Percentiles rank a stretch among this genome's conserved stretches.
Conservation (phyloP, 345 rosid genomes). For the Boechera stricta region DNA sequence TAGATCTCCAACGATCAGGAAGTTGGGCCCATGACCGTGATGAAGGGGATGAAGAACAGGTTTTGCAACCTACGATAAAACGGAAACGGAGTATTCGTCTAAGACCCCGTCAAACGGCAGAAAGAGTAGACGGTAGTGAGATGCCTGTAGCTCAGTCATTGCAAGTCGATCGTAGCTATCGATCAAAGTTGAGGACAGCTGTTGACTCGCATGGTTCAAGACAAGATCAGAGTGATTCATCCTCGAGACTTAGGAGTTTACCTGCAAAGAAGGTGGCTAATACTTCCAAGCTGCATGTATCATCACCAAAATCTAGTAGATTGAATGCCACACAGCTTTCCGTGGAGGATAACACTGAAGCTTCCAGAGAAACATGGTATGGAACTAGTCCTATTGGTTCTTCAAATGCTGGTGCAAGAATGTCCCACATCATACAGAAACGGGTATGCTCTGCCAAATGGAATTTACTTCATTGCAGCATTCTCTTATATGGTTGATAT, state of each 20-base stretch:
- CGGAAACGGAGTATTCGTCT: constrained; percentile 94
- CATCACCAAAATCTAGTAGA: constrained; percentile 77
- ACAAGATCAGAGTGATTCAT: constrained; percentile 74
- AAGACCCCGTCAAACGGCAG: constrained; percentile 83
- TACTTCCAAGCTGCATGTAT: constrained; percentile 66
- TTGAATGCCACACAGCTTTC: constrained; percentile 56
- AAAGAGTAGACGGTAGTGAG: constrained; percentile 66
- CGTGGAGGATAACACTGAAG: constrained; percentile 64
- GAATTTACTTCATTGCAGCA: constrained; percentile 9
- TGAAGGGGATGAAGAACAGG: constrained; percentile 98
- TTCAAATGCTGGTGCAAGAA: constrained; percentile 59
- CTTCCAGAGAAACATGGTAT: constrained; percentile 70
- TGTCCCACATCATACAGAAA: constrained; percentile 82
- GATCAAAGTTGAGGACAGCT: constrained; percentile 63
- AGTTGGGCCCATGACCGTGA: constrained; percentile 96
- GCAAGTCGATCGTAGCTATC: constrained; percentile 68
- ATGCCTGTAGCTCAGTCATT: constrained; percentile 56
- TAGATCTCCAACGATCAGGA: constrained; percentile 90
- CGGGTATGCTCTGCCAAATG: constrained; percentile 60
- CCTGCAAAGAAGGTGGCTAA: constrained; percentile 70
- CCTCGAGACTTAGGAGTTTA: constrained; percentile 64
- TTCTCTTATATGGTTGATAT: constrained; percentile 7
- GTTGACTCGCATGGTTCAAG: constrained; percentile 57
- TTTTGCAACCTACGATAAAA: constrained; percentile 93
- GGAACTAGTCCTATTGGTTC: constrained; percentile 61